These are phyloP conservation scores for Mycosarcoma maydis DNA, from an alignment of 1,284 basidiomycete genomes.

Conservation along the genomic window DNA sequence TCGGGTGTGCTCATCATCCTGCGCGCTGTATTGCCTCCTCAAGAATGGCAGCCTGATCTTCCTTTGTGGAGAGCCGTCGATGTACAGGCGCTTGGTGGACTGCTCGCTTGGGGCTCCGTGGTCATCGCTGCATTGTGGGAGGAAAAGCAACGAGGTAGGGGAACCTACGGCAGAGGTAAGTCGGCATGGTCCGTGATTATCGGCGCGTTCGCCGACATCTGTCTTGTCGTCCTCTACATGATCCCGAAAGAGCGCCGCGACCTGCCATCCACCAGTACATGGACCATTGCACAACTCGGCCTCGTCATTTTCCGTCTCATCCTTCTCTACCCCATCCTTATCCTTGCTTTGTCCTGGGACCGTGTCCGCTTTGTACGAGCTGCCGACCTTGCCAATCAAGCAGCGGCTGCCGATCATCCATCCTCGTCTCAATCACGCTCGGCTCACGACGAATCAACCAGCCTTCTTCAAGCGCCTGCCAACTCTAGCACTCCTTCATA, in stretches of 20 bases:
- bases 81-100: constrained; percentile 54
- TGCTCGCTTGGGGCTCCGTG: constrained; percentile 52
- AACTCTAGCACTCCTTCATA: constrained; percentile 22
- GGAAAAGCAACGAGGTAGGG: constrained; percentile 47
- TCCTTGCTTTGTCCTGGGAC: constrained; percentile 51
- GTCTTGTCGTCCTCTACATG: constrained; percentile 45
- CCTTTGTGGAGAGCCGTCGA: constrained; percentile 51
- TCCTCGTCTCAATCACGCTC: constrained; percentile 19
- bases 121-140: constrained; percentile 55
- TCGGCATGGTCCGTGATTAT: constrained; percentile 31
- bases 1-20: constrained; percentile 59
- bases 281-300: constrained; percentile 54
- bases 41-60: constrained; percentile 56
- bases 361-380: constrained; percentile 51
- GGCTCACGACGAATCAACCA: constrained; percentile 22
- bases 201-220: constrained; percentile 42
- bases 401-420: constrained; percentile 6
- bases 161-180: constrained; percentile 56
- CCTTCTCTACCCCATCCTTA: constrained; percentile 52
- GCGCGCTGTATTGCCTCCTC: constrained; percentile 57
- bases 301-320: constrained; percentile 52
- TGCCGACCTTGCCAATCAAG: constrained; percentile 35
- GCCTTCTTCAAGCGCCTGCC: constrained; percentile 30
- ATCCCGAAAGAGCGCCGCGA: constrained; percentile 26
- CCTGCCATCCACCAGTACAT: constrained; percentile 32